phyloP scores from a whole-genome alignment of 225 moss, liverwort and hornwort genomes.

The Climacium dendroides region DNA sequence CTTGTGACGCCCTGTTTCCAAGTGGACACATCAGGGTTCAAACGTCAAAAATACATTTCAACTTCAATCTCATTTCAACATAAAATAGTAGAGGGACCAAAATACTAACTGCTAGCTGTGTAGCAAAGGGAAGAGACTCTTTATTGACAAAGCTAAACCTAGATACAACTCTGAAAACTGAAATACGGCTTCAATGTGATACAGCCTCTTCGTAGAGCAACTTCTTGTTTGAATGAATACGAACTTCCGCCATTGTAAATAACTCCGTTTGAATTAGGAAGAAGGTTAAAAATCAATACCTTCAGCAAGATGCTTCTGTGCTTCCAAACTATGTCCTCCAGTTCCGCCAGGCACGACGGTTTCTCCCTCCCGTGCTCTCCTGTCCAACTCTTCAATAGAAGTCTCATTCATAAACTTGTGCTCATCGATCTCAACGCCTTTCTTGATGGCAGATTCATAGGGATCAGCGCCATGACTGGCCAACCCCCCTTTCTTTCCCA shows the following conservation, averaged over 20 bases:
- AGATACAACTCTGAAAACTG: neutral
- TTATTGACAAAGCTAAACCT: neutral
- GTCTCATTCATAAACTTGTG: conserved; percentile 6
- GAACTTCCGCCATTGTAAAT: no score
- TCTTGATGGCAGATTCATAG: neutral
- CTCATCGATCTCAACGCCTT: neutral
- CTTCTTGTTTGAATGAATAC: neutral
- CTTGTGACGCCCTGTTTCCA: conserved; percentile 10
- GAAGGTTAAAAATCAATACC: neutral
- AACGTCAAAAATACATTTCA: neutral
- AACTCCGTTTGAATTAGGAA: neutral
- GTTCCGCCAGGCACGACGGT: conserved; percentile 21
- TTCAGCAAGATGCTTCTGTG: conserved; percentile 31
- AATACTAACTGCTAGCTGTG: no score
- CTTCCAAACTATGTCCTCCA: conserved; percentile 27
- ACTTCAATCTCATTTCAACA: neutral
- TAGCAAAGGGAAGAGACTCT: neutral
- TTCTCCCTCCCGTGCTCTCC: conserved; percentile 11
- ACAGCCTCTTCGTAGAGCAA: neutral
- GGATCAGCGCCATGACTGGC: conserved; percentile 13
- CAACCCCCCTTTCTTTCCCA: conserved; percentile 24
- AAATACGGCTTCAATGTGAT: neutral
- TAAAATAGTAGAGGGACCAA: neutral
- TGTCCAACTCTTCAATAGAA: conserved; percentile 13
- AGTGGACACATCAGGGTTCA: neutral